Conservation (phyloP, 805 yeast genomes). For the Blastobotrys attinorum region DNA sequence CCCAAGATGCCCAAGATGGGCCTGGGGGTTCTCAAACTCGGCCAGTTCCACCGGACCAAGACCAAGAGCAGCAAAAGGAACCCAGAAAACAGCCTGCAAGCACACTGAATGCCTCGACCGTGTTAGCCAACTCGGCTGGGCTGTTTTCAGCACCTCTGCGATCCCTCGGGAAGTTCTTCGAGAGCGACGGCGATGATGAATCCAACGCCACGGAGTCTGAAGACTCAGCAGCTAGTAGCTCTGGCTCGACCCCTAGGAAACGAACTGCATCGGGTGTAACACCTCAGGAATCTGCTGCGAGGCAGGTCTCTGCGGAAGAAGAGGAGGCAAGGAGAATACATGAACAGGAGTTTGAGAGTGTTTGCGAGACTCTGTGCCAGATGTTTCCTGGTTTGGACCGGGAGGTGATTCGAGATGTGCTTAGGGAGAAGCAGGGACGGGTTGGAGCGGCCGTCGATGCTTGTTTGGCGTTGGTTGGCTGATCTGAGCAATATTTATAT, state of each 20-base stretch:
- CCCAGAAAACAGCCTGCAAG: not conserved
- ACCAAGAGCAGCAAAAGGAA: not conserved
- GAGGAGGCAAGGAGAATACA: conserved; percentile 33
- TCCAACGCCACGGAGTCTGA: conserved; percentile 6
- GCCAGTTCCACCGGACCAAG: not conserved
- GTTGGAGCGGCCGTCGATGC: conserved; percentile 71
- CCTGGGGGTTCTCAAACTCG: too few species aligned
- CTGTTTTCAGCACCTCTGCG: conserved; percentile 43
- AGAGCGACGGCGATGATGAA: conserved; percentile 23
- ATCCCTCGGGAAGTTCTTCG: conserved; percentile 31
- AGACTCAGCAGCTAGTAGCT: not conserved
- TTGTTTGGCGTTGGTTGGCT: conserved; percentile 31
- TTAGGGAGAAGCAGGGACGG: conserved; percentile 54
- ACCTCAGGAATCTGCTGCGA: conserved; percentile 29
- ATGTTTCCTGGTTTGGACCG: conserved; percentile 74
- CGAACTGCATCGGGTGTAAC: conserved; percentile 8
- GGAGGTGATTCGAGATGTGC: conserved; percentile 62
- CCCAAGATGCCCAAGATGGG: not conserved
- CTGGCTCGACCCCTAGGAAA: conserved; percentile 5
- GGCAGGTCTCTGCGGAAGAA: conserved; percentile 32
- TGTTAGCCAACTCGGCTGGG: conserved; percentile 37
- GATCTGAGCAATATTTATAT: too few species aligned
- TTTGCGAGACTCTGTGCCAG: conserved; percentile 44
- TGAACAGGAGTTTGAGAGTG: conserved; percentile 38
- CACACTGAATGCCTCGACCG: conserved; percentile 25